Evolutionary conservation across 2,329 filamentous ascomycete species (phyloP).

Genomic region (Herpomyces periplanetae): DNA sequence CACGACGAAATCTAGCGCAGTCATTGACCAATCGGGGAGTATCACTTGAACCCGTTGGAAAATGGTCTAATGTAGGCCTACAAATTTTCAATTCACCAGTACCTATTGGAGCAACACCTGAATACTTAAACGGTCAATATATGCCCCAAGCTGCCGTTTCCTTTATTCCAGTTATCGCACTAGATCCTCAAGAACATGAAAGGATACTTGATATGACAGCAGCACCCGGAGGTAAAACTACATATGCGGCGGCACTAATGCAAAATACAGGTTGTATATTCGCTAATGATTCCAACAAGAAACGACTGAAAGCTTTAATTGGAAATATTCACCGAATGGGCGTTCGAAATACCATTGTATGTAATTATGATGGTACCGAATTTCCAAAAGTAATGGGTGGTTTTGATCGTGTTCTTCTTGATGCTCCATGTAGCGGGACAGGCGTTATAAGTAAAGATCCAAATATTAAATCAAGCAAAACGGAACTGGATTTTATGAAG

Average conservation of each 20-base stretch:
- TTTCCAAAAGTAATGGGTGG: slow-evolving; percentile 83
- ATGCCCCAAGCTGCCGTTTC: slow-evolving; percentile 87
- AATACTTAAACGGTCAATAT: slow-evolving; percentile 89
- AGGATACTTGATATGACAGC: slow-evolving; percentile 76
- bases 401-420: slow-evolving; percentile 70
- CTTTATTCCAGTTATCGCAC: slow-evolving; percentile 86
- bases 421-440: slow-evolving; percentile 80
- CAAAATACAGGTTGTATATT: slow-evolving; percentile 85
- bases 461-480: slow-evolving; percentile 93
- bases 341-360: slow-evolving; percentile 70
- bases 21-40: slow-evolving; percentile 82
- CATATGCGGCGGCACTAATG: slow-evolving; percentile 83
- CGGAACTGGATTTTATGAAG: slow-evolving; percentile 64
- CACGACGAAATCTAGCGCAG: slow-evolving; percentile 44
- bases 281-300: slow-evolving; percentile 81
- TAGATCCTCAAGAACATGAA: slow-evolving; percentile 72
- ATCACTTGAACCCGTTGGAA: slow-evolving; percentile 75
- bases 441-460: slow-evolving; percentile 92
- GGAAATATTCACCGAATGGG: slow-evolving; percentile 89
- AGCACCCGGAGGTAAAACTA: slow-evolving; percentile 80
- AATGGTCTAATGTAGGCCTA: slow-evolving; percentile 91
- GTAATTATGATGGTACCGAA: slow-evolving; percentile 69
- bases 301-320: slow-evolving; percentile 76
- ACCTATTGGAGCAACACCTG: slow-evolving; percentile 67
- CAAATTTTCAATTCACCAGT: slow-evolving; percentile 74